phyloP scores from a whole-genome alignment of 768 basidiomycete genomes.

The Wakefieldia striispora region DNA sequence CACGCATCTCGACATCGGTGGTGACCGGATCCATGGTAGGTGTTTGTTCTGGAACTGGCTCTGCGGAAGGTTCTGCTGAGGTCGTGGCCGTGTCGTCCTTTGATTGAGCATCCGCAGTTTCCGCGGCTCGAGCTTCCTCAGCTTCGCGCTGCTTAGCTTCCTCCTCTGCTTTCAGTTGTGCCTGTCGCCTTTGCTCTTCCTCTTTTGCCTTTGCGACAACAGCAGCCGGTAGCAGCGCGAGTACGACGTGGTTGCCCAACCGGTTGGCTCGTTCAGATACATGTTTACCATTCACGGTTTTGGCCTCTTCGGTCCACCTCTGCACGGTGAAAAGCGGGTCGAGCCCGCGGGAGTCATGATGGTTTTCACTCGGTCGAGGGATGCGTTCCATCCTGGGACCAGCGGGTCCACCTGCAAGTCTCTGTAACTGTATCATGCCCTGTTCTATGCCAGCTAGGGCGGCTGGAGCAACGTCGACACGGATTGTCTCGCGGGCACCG shows the following conservation, averaged over 20 bases:
- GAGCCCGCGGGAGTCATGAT: constrained; percentile 47
- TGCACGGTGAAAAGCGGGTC: constrained; percentile 80
- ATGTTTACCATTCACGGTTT: constrained; percentile 75
- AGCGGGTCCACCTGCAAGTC: constrained; percentile 46
- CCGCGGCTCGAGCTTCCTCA: constrained; percentile 35
- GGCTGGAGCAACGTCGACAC: constrained; percentile 72
- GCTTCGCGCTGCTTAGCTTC: constrained; percentile 38
- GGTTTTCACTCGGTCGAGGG: constrained; percentile 46
- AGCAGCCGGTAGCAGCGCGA: constrained; percentile 79
- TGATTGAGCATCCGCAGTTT: constrained; percentile 17
- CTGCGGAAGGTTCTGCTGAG: constrained; percentile 7
- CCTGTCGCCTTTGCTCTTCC: constrained; percentile 37
- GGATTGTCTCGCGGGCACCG: constrained; percentile 62
- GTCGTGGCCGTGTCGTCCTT: constrained; percentile 14
- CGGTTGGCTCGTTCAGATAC: constrained; percentile 63
- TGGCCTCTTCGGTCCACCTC: constrained; percentile 88
- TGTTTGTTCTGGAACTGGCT: constrained; percentile 14
- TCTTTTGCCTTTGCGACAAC: constrained; percentile 52
- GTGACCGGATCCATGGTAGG: constrained; percentile 32
- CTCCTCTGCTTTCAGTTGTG: constrained; percentile 57
- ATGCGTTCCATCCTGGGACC: constrained; percentile 62
- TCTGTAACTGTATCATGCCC: constrained; percentile 45
- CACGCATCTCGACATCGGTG: constrained; percentile 53
- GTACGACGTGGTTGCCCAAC: constrained; percentile 65
- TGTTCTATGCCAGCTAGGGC: constrained; percentile 61